Conservation (phyloP, 2,329 filamentous ascomycete genomes). For the Dendryphion nanum region DNA sequence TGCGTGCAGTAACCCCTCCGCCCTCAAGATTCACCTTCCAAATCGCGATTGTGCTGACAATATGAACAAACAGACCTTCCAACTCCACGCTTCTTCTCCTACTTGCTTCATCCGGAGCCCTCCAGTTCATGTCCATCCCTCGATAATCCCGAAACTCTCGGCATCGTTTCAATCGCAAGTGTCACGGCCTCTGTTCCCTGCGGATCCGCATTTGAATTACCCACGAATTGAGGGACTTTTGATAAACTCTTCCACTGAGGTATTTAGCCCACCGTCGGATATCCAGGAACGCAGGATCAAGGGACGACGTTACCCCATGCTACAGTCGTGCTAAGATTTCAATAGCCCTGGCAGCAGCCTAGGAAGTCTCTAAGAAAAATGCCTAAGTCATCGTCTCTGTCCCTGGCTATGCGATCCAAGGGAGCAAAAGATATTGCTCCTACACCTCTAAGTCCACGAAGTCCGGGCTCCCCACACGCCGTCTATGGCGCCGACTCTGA, state of each 20-base stretch:
- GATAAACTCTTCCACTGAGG: conserved; percentile 19
- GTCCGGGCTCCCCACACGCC: conserved; percentile 30
- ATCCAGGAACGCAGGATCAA: conserved; percentile 2
- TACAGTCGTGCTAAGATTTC: conserved; percentile 22
- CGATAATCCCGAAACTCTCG: conserved; percentile 13
- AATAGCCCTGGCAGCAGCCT: conserved; percentile 21
- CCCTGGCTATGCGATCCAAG: conserved; percentile 36
- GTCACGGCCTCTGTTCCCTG: conserved; percentile 13
- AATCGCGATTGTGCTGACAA: conserved; percentile 25
- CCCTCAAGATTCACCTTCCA: conserved; percentile 4
- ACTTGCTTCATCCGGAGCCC: conserved; percentile 10
- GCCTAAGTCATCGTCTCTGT: conserved; percentile 39
- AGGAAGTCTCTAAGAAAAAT: conserved; percentile 35
- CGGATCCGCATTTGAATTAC: conserved; percentile 9
- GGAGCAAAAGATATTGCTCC: conserved; percentile 23
- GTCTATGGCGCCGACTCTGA: conserved; percentile 18
- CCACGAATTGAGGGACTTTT: conserved; percentile 15
- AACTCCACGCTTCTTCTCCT: conserved; percentile 14
- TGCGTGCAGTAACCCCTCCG: too few species aligned
- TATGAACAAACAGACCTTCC: conserved; percentile 29
- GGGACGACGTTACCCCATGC: conserved; percentile 6
- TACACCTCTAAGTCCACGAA: conserved; percentile 33
- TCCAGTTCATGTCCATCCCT: conserved; percentile 26
- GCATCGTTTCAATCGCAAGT: conserved; percentile 12
- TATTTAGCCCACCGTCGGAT: conserved; percentile 20